Percentiles rank a stretch among this genome's conserved stretches.
These are phyloP conservation scores for Plectosphaerella plurivora DNA, from an alignment of 2,329 filamentous ascomycete species.

Conservation along the genomic window DNA sequence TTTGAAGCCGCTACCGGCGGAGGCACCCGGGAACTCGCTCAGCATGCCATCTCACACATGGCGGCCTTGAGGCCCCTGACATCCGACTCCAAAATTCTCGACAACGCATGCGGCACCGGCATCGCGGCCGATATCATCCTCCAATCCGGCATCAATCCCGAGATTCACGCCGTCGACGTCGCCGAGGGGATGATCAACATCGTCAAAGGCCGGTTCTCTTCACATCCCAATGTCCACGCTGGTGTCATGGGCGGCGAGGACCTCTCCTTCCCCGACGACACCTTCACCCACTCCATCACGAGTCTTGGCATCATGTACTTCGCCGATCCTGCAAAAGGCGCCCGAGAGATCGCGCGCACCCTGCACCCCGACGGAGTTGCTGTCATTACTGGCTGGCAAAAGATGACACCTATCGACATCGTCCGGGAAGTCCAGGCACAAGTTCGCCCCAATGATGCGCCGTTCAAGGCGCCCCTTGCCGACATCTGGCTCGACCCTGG, in stretches of 20 bases:
- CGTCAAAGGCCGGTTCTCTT: slow-evolving; percentile 9
- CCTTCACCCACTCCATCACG: slow-evolving; percentile 31
- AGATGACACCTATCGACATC: slow-evolving; percentile 12
- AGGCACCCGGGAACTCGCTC: slow-evolving; percentile 12
- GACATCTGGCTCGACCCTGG: slow-evolving; percentile 5
- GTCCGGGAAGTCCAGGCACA: slow-evolving; percentile 8
- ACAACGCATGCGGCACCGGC: slow-evolving; percentile 21
- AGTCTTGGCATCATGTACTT: slow-evolving; percentile 34
- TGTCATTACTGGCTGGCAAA: slow-evolving; percentile 24
- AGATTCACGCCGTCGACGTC: slow-evolving; percentile 13
- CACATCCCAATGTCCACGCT: slow-evolving; percentile 3
- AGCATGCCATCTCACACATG: slow-evolving; percentile 10
- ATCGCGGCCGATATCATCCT: slow-evolving; percentile 16
- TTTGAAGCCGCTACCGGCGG: slow-evolving; percentile 15
- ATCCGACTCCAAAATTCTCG: slow-evolving; percentile 18
- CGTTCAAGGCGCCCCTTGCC: slow-evolving; percentile 9
- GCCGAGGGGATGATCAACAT: slow-evolving; percentile 15
- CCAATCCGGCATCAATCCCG: not conserved
- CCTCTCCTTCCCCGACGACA: slow-evolving; percentile 18
- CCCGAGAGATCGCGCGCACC: slow-evolving; percentile 30
- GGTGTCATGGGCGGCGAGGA: slow-evolving; percentile 17
- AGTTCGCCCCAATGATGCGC: slow-evolving; percentile 9
- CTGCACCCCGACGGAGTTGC: slow-evolving; percentile 29
- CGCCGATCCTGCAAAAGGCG: slow-evolving; percentile 20
- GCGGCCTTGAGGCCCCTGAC: slow-evolving; percentile 52